Conservation (phyloP, 129 eudicot species). For the Saposhnikovia divaricata region DNA sequence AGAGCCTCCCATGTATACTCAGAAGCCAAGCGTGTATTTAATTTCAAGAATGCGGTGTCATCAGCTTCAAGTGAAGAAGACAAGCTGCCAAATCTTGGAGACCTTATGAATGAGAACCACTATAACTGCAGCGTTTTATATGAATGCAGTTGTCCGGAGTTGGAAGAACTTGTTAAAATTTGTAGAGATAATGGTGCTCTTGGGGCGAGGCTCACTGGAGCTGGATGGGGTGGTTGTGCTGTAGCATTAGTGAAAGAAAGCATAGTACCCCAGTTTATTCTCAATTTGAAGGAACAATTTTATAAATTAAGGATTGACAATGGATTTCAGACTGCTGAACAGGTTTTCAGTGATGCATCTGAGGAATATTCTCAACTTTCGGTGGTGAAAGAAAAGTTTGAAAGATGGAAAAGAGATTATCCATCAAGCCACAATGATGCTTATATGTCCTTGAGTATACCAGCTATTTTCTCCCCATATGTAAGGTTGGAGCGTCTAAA, state of each 20-base stretch:
- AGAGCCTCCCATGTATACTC: constrained; percentile 67
- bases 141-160: constrained; percentile 95
- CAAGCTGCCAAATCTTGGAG: constrained; percentile 71
- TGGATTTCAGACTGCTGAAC: too few relatives aligned
- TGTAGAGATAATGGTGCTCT: constrained; percentile 72
- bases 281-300: constrained; percentile 83
- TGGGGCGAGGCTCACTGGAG: constrained; percentile 98
- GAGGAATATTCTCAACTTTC: too few relatives aligned
- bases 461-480: too few relatives aligned
- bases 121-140: constrained; percentile 88
- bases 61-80: constrained; percentile 67
- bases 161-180: constrained; percentile 79
- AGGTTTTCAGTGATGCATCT: too few relatives aligned
- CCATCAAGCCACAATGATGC: too few relatives aligned
- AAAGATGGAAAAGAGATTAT: too few relatives aligned
- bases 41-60: constrained; percentile 50
- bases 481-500: too few relatives aligned
- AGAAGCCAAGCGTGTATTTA: constrained; percentile 56
- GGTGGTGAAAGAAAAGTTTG: too few relatives aligned
- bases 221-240: constrained; percentile 99
- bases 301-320: constrained; percentile 73
- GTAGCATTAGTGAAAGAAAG: constrained; percentile 85
- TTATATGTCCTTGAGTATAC: too few relatives aligned
- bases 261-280: constrained; percentile 70
- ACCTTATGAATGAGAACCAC: constrained; percentile 94